Conservation (phyloP, 768 basidiomycete genomes). For the Amanita muscaria region DNA sequence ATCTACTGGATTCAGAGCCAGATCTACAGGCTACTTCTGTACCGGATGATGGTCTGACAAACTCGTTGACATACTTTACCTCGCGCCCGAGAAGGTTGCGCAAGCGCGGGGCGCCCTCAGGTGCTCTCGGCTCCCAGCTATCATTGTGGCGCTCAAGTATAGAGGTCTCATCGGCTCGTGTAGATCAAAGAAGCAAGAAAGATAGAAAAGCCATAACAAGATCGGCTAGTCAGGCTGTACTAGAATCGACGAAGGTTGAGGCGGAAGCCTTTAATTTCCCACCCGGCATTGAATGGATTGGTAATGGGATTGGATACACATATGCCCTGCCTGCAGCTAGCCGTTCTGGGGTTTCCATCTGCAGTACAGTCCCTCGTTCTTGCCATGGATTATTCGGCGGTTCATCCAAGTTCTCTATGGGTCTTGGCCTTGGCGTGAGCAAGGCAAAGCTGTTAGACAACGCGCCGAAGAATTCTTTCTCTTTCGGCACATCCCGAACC, state of each 20-base stretch:
- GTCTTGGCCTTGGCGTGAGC: conserved; percentile 11
- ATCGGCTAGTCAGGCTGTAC: not conserved
- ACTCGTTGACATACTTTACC: conserved; percentile 12
- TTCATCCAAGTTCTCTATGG: conserved; percentile 10
- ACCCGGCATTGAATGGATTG: conserved; percentile 35
- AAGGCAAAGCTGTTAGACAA: conserved; percentile 1
- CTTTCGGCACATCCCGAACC: not conserved
- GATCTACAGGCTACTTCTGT: conserved; percentile 12
- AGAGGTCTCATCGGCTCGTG: conserved; percentile 4
- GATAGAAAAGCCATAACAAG: not conserved
- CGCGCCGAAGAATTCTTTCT: not conserved
- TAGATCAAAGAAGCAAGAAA: not conserved
- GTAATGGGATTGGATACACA: conserved; percentile 44
- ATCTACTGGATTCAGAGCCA: conserved; percentile 34
- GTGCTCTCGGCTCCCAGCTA: not conserved
- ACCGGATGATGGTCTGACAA: conserved; percentile 17
- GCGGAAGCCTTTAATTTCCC: conserved; percentile 29
- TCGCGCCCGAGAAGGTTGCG: conserved; percentile 28
- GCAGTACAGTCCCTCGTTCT: conserved; percentile 15
- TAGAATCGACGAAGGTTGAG: not conserved
- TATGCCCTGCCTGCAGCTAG: conserved; percentile 5
- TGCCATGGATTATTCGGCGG: conserved; percentile 16
- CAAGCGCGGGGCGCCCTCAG: conserved; percentile 27
- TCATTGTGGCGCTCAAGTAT: conserved; percentile 3
- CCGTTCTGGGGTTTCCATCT: conserved; percentile 23